Percentiles rank a stretch among this genome's conserved stretches.
Conservation (phyloP, 805 yeast species). For the Monosporozyma solicola region DNA sequence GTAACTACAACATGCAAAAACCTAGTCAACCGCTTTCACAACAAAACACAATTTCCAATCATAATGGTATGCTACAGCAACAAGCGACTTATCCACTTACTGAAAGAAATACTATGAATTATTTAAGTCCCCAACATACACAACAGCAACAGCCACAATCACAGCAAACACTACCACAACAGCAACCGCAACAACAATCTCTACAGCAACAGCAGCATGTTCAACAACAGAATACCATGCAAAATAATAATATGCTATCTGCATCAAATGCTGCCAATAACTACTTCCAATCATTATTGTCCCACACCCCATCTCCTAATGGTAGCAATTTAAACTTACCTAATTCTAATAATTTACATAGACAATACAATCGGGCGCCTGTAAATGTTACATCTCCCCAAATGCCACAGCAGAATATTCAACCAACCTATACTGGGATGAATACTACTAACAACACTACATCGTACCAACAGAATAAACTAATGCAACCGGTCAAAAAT, state of each 20-base stretch:
- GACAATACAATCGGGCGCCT: background rate
- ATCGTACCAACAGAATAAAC: background rate
- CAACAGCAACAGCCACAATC: constrained; percentile 10
- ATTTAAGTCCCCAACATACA: background rate
- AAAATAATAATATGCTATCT: constrained; percentile 14
- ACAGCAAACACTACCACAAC: constrained; percentile 8
- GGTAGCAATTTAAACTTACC: constrained; percentile 11
- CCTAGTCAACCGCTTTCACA: background rate
- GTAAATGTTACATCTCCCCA: background rate
- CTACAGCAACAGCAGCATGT: background rate
- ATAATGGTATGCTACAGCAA: background rate
- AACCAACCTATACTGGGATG: background rate
- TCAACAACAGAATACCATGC: constrained; percentile 4
- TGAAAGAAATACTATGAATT: background rate
- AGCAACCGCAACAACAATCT: constrained; percentile 8
- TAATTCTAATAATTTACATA: background rate
- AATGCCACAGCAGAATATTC: background rate
- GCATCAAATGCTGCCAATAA: constrained; percentile 18
- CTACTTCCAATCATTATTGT: constrained; percentile 24
- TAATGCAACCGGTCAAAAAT: background rate
- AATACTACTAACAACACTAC: background rate
- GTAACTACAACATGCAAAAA: background rate
- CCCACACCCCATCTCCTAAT: constrained; percentile 24
- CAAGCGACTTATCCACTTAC: constrained; percentile 2
- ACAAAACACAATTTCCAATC: background rate